Percentiles rank a stretch among this genome's conserved stretches.
Conservation (phyloP, 345 rosid genomes). For the Populus alba region DNA sequence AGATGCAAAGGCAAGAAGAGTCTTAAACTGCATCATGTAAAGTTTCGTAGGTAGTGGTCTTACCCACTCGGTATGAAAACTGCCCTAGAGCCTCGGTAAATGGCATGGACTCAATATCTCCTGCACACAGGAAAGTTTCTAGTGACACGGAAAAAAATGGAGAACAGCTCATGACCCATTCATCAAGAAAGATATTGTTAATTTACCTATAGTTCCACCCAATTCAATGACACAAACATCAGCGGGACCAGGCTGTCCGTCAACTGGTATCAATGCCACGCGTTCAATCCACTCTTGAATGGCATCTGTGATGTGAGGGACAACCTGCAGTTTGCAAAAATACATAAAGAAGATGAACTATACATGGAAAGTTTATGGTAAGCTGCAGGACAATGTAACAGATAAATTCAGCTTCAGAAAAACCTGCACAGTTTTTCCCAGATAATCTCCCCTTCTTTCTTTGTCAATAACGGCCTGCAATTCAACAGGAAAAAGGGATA, state of each 20-base stretch:
- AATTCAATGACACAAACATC: constrained; percentile 98
- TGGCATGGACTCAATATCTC: constrained; percentile 99
- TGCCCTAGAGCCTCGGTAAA: constrained; percentile 97
- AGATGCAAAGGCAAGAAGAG: not conserved
- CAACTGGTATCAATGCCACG: constrained; percentile 76
- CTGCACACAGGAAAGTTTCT: constrained; percentile 38
- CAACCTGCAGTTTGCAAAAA: constrained; percentile 52
- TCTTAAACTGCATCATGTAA: not conserved
- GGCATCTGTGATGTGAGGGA: constrained; percentile 94
- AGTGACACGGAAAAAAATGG: constrained; percentile 6
- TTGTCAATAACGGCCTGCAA: constrained; percentile 74
- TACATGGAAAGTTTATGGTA: not conserved
- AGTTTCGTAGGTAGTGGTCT: constrained; percentile 13
- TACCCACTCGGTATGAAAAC: constrained; percentile 93
- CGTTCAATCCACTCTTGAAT: constrained; percentile 97
- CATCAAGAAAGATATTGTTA: not conserved
- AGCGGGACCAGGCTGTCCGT: constrained; percentile 72
- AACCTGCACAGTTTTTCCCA: constrained; percentile 99
- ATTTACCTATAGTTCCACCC: constrained; percentile 93
- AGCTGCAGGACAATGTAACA: constrained; percentile 1
- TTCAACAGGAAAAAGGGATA: not conserved
- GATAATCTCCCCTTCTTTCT: constrained; percentile 95
- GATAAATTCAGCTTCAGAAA: not conserved
- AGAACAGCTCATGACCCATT: constrained; percentile 2
- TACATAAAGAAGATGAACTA: not conserved